Base-by-base conservation (phyloP, 2,329 filamentous ascomycete genomes). In the Alternaria ethzedia region DNA sequence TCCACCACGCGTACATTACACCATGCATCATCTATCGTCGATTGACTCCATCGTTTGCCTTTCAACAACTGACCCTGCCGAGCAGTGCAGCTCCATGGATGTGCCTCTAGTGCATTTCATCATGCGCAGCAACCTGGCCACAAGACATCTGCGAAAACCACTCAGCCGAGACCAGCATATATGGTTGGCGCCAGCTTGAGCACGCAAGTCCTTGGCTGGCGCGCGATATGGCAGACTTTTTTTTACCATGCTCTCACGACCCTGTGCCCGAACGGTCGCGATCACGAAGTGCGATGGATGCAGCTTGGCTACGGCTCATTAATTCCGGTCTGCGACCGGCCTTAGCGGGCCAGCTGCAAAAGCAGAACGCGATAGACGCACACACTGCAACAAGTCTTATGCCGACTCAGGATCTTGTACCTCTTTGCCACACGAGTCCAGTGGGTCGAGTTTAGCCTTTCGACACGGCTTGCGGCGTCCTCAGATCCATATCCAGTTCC, bases 1-100 rank as follows among this genome's bases (percentile, higher is more conserved):
- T 71, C 56, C 61, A 63, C 61, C 65, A 76, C 74, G 70, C 74
- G 73, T 72, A 70, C 70, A 68, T 70, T 55, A 68, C 70, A 71
- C 63, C 67, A 74, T 66, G 56, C 58, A 59, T 63, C 44, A 63
- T 68, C 51, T 65, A 70, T 71, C 67, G 67, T 70, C 64, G 61
- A 63, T 73, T 69, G 59, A 62, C 61, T 66, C 72, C 65, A 72
- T 69, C 68, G 63, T 68, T 67, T 67, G 56, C 46, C 67, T 70
- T 41, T 63, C 62, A 70, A 72, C 61, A 64, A 71, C 64, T 63
- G 41, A 65, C 57, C 55, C 62, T 66, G 68, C 68, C 69, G 70
- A 72, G 65, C 61, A 66, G 44, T 41, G 36, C 56, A 65, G 49
- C 28, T 51, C 59, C 65, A 69, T 68, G 59, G 60, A 67, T 63